phyloP scores from a whole-genome alignment of 2,329 filamentous ascomycete genomes.

The Grosmannia huntii region DNA sequence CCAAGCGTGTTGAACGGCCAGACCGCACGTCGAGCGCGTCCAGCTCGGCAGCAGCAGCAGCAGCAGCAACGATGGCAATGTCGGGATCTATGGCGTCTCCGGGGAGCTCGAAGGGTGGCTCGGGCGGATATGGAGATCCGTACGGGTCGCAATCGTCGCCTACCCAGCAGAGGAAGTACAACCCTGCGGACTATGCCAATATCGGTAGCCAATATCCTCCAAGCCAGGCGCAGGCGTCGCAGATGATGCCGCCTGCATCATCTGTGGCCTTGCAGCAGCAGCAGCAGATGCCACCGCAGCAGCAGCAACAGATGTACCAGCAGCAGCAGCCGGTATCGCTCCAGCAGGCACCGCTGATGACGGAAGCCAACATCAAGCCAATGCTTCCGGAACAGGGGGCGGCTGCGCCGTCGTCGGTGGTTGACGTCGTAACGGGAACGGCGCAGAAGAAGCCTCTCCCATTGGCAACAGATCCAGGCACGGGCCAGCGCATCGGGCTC shows the following conservation, averaged over 20 bases:
- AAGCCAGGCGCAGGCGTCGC: constrained; percentile 22
- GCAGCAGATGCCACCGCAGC: not conserved
- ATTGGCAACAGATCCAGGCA: constrained; percentile 58
- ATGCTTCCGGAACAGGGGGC: constrained; percentile 24
- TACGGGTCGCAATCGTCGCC: constrained; percentile 11
- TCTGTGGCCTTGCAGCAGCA: not conserved
- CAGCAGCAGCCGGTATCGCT: constrained; percentile 21
- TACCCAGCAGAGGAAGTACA: constrained; percentile 49
- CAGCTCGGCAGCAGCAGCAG: constrained; percentile 38
- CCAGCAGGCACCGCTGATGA: constrained; percentile 6
- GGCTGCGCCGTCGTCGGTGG: constrained; percentile 21
- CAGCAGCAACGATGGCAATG: constrained; percentile 46
- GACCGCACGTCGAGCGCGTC: constrained; percentile 39
- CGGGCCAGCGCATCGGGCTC: constrained; percentile 75
- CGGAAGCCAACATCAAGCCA: constrained; percentile 25
- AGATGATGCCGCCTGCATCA: constrained; percentile 14
- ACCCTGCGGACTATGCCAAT: constrained; percentile 64
- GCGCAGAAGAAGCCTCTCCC: constrained; percentile 46
- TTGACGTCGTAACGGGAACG: constrained; percentile 16
- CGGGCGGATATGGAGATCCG: constrained; percentile 18
- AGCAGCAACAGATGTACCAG: constrained; percentile 14
- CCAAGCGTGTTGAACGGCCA: constrained; percentile 36
- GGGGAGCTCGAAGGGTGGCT: constrained; percentile 8
- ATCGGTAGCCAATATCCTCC: constrained; percentile 38
- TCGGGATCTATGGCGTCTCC: constrained; percentile 30